Conservation (phyloP, 352 stramenopile genomes). For the Elongisporangium senticosum region DNA sequence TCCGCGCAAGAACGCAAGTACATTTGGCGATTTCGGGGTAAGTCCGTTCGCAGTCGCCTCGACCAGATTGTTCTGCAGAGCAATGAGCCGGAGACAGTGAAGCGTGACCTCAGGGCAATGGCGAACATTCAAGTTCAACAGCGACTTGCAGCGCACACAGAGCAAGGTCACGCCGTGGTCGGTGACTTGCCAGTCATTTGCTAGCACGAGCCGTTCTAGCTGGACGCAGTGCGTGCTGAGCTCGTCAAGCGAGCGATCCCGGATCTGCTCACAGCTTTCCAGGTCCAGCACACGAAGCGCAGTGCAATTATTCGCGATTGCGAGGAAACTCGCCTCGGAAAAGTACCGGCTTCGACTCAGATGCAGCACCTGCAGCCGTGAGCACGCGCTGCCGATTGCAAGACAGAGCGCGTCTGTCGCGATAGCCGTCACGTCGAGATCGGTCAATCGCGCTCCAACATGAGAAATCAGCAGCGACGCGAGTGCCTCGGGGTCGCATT, state of each 20-base stretch:
- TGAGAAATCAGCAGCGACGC: conserved; percentile 12
- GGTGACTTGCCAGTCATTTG: conserved; percentile 71
- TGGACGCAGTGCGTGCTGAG: conserved; percentile 25
- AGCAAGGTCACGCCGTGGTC: conserved; percentile 33
- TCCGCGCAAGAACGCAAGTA: conserved; percentile 36
- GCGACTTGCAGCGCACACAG: conserved; percentile 14
- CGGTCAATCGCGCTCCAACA: conserved; percentile 21
- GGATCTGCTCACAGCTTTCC: conserved; percentile 71
- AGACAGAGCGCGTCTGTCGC: conserved; percentile 55
- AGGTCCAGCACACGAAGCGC: conserved; percentile 47
- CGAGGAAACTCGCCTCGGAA: conserved; percentile 44
- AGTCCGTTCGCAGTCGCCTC: conserved; percentile 35
- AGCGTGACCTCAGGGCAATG: conserved; percentile 65
- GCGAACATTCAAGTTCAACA: conserved; percentile 44
- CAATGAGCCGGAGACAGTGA: conserved; percentile 26
- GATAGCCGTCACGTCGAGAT: conserved; percentile 57
- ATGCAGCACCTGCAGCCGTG: conserved; percentile 30
- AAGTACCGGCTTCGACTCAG: conserved; percentile 78
- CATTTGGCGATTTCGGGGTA: conserved; percentile 39
- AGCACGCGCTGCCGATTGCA: conserved; percentile 27
- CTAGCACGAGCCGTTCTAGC: conserved; percentile 51
- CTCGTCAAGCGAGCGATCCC: conserved; percentile 29
- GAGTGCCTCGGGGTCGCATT: conserved; percentile 48
- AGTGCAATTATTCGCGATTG: conserved; percentile 24
- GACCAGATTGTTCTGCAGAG: conserved; percentile 28